Conservation (phyloP, 768 basidiomycete species). For the Macrolepiota albuminosa region DNA sequence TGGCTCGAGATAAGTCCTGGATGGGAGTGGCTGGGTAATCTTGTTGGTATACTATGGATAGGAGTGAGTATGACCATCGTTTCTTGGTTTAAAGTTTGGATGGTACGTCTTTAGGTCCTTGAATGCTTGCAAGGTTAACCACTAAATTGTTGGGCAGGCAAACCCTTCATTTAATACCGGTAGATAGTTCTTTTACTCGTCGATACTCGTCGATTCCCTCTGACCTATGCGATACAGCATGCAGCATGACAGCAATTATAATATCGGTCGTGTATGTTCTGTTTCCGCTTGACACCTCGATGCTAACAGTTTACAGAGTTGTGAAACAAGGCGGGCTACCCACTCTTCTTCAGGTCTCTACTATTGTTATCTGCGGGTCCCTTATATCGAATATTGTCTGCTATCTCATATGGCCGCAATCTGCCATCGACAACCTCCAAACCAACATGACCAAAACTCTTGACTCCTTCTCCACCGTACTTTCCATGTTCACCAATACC, state of each 20-base stretch:
- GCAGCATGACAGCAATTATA: constrained; percentile 81
- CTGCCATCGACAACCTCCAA: constrained; percentile 80
- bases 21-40: constrained; percentile 70
- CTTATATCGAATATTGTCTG: constrained; percentile 81
- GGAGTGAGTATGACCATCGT: constrained; percentile 76
- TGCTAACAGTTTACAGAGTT: constrained; percentile 39
- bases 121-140: not conserved
- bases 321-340: constrained; percentile 86
- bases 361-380: constrained; percentile 76
- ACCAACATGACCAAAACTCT: constrained; percentile 80
- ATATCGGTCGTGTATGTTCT: constrained; percentile 71
- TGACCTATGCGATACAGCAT: constrained; percentile 39
- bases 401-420: constrained; percentile 78
- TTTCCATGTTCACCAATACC: constrained; percentile 74
- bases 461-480: constrained; percentile 83
- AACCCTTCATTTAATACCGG: constrained; percentile 91
- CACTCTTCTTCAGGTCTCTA: constrained; percentile 67
- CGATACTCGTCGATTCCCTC: not conserved
- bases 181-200: constrained; percentile 19
- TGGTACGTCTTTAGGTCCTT: constrained; percentile 34
- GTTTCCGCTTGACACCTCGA: not conserved
- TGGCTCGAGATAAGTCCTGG: constrained; percentile 68
- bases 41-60: constrained; percentile 75
- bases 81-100: constrained; percentile 92
- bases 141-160: constrained; percentile 24